Percentiles rank a stretch among this genome's conserved stretches.
Conservation (phyloP, 768 basidiomycete species). For the Panaeolus cyanescens region DNA sequence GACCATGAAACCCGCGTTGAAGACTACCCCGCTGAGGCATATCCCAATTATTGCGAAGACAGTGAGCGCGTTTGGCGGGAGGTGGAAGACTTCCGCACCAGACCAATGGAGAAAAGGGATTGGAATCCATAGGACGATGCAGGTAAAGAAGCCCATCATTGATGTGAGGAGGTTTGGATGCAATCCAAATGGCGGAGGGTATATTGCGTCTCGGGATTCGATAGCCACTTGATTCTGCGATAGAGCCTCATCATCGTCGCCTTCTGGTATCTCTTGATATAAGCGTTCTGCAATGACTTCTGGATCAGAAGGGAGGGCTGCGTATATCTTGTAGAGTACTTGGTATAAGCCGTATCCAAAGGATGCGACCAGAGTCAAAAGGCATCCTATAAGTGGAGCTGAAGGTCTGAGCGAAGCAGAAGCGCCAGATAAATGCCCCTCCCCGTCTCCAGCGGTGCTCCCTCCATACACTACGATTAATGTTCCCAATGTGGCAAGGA, state of each 20-base stretch:
- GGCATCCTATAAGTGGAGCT: constrained; percentile 70
- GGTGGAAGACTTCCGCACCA: constrained; percentile 64
- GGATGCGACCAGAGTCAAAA: constrained; percentile 73
- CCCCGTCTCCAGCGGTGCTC: constrained; percentile 24
- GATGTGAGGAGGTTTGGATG: constrained; percentile 84
- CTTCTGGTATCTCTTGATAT: constrained; percentile 48
- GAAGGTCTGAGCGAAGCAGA: constrained; percentile 31
- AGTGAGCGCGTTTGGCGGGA: constrained; percentile 54
- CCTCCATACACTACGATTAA: constrained; percentile 84
- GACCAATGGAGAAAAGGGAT: constrained; percentile 72
- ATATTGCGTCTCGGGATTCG: constrained; percentile 33
- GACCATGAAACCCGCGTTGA: constrained; percentile 89
- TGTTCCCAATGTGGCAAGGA: constrained; percentile 81
- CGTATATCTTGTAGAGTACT: constrained; percentile 83
- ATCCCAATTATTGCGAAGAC: constrained; percentile 65
- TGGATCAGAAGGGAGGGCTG: constrained; percentile 67
- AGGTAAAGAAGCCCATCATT: constrained; percentile 76
- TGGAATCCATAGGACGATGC: constrained; percentile 76
- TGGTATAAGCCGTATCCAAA: constrained; percentile 77
- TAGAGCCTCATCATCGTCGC: constrained; percentile 28
- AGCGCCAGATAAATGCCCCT: constrained; percentile 12
- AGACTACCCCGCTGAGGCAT: constrained; percentile 68
- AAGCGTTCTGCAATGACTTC: constrained; percentile 42
- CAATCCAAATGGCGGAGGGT: constrained; percentile 79
- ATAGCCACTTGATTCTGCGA: constrained; percentile 11